Evolutionary conservation across 306 rosid species (phyloP).

Genomic region (Vigna reflexopilosa): DNA sequence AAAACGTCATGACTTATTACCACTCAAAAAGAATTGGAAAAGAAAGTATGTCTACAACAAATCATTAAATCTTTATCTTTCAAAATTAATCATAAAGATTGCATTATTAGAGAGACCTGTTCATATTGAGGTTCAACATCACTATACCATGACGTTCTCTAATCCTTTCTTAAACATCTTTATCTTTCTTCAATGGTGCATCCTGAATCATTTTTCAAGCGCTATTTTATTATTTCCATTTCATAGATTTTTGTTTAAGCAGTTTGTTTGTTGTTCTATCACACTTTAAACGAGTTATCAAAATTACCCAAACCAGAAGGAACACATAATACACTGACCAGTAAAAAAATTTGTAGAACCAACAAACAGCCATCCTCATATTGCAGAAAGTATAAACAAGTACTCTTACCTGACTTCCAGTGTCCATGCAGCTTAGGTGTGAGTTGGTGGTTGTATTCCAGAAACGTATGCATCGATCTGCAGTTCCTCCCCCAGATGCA

Average conservation of each 20-base stretch:
- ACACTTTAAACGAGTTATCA: conserved; percentile 17
- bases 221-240: conserved; percentile 19
- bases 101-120: neutral
- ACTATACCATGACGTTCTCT: conserved; percentile 12
- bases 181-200: neutral
- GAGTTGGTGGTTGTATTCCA: conserved; percentile 99
- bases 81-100: neutral
- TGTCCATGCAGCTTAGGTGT: conserved; percentile 92
- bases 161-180: conserved; percentile 5
- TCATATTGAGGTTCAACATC: neutral
- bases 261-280: conserved; percentile 16
- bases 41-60: neutral
- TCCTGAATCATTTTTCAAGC: conserved; percentile 2
- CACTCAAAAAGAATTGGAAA: neutral
- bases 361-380: neutral
- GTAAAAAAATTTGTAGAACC: conserved; percentile 9
- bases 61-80: conserved; percentile 11
- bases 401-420: conserved; percentile 94
- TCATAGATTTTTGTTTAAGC: conserved; percentile 27
- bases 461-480: conserved; percentile 94
- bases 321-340: conserved; percentile 34
- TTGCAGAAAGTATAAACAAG: conserved; percentile 13
- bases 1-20: neutral
- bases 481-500: conserved; percentile 99
- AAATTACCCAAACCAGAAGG: conserved; percentile 31